These are phyloP conservation scores for Phytophthora chlamydospora DNA, from an alignment of 352 stramenopile genomes.

Conservation along the genomic window DNA sequence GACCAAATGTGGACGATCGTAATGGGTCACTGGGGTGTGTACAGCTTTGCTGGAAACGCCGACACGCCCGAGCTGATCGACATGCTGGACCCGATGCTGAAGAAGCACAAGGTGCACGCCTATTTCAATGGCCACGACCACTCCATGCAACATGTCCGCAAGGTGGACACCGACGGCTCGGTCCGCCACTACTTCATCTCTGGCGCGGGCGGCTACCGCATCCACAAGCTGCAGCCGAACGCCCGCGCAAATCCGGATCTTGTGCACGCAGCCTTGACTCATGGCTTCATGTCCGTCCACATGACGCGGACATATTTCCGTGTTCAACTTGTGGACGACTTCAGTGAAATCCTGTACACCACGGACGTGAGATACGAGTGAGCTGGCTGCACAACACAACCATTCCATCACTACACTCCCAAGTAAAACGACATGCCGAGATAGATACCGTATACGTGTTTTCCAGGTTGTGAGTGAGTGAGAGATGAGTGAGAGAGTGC, in stretches of 20 bases:
- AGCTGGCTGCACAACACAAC: too few species aligned
- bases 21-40: constrained; percentile 85
- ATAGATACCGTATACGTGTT: constrained; percentile 35
- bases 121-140: constrained; percentile 91
- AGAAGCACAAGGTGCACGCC: constrained; percentile 85
- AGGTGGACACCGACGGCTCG: constrained; percentile 44
- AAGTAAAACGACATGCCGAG: not conserved
- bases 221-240: constrained; percentile 71
- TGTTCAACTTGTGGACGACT: constrained; percentile 76
- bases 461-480: constrained; percentile 25
- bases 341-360: constrained; percentile 79
- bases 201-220: constrained; percentile 75
- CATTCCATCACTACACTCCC: not conserved
- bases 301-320: constrained; percentile 73
- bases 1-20: constrained; percentile 88
- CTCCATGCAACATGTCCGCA: constrained; percentile 82
- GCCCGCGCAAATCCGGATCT: constrained; percentile 72
- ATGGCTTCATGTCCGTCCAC: constrained; percentile 85
- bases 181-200: constrained; percentile 82
- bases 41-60: constrained; percentile 85
- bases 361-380: constrained; percentile 69
- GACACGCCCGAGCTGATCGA: constrained; percentile 81
- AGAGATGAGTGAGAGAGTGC: not conserved
- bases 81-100: constrained; percentile 70
- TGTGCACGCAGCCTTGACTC: constrained; percentile 81